phyloP scores from a whole-genome alignment of 371 early-diverging fungal species.

The Funneliformis caledonium region DNA sequence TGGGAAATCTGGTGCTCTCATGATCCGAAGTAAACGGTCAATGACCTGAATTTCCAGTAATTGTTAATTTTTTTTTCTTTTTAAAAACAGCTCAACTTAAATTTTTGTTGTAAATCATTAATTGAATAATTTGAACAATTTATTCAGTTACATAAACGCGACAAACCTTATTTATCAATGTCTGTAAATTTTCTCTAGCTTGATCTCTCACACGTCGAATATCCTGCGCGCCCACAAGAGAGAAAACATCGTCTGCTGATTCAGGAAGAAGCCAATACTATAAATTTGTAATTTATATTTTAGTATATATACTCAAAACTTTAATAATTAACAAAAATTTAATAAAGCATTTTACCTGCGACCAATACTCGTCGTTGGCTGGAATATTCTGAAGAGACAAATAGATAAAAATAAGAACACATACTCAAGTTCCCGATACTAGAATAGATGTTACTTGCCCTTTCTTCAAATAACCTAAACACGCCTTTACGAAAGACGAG shows the following conservation, averaged over 20 bases:
- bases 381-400: conserved; percentile 61
- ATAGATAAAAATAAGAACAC: conserved; percentile 18
- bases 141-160: not conserved
- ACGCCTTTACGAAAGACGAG: conserved; percentile 87
- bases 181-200: conserved; percentile 75
- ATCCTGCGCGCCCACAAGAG: conserved; percentile 82
- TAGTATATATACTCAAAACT: not conserved
- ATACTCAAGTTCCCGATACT: not conserved
- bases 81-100: not conserved
- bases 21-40: conserved; percentile 57
- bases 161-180: conserved; percentile 67
- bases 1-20: conserved; percentile 59
- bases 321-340: not conserved
- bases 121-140: not conserved
- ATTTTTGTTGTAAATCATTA: not conserved
- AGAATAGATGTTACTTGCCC: conserved; percentile 52
- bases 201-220: conserved; percentile 76
- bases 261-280: conserved; percentile 84
- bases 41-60: conserved; percentile 50
- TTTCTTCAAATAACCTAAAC: conserved; percentile 79
- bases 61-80: not conserved
- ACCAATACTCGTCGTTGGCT: conserved; percentile 76
- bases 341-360: conserved; percentile 54
- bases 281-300: not conserved
- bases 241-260: conserved; percentile 83